Percentiles rank a stretch among this genome's conserved stretches.
Conservation (phyloP, 1,139 yeast species). For the Meyerozyma carpophila region DNA sequence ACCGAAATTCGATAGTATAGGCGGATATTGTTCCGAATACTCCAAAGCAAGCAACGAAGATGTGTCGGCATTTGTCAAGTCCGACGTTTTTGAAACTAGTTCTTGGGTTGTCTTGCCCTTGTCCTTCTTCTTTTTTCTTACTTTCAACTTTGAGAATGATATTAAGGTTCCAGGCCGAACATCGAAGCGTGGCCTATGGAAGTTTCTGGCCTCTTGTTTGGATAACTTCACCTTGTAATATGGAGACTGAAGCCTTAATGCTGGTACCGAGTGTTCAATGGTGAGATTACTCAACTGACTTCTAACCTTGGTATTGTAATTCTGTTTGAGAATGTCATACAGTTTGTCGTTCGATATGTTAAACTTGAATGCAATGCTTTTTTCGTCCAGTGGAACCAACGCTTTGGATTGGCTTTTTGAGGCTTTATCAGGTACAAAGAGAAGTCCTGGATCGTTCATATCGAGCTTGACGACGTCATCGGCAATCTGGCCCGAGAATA, state of each 20-base stretch:
- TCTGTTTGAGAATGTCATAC: conserved; percentile 76
- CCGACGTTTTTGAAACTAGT: conserved; percentile 64
- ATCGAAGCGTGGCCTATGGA: conserved; percentile 74
- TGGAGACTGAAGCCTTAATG: conserved; percentile 82
- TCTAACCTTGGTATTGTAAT: conserved; percentile 87
- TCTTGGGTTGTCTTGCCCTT: conserved; percentile 77
- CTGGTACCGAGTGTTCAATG: conserved; percentile 90
- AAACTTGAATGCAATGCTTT: conserved; percentile 49
- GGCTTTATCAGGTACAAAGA: conserved; percentile 52
- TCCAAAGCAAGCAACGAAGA: conserved; percentile 77
- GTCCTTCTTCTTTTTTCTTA: conserved; percentile 86
- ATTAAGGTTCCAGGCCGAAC: conserved; percentile 76
- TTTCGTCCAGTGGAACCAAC: conserved; percentile 45
- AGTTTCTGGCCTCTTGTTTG: conserved; percentile 65
- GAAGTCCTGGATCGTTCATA: conserved; percentile 79
- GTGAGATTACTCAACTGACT: conserved; percentile 87
- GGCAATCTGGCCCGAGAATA: conserved; percentile 68
- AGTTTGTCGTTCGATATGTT: conserved; percentile 85
- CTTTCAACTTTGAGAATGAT: conserved; percentile 68
- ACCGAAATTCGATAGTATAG: conserved; percentile 81
- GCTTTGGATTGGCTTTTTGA: conserved; percentile 21
- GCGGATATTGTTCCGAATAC: conserved; percentile 86
- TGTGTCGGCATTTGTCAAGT: conserved; percentile 79
- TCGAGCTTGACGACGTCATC: conserved; percentile 52
- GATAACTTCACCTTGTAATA: conserved; percentile 77